Evolutionary conservation across 164 flowering plant genomes (phyloP).

Genomic region (Nymphaea colorata): DNA sequence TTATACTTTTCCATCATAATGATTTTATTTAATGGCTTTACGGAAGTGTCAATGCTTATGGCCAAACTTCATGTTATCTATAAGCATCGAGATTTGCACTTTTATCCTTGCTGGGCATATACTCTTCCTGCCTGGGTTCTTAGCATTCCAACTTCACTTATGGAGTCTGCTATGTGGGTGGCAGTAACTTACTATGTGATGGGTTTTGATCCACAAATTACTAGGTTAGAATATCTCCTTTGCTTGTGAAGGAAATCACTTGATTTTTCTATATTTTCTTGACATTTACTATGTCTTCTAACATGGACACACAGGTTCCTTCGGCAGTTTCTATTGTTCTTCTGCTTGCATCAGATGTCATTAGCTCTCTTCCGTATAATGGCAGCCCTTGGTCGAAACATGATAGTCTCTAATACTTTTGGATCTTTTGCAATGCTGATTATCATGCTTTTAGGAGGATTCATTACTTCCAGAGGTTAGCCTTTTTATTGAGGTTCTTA

Average conservation of each 20-base stretch:
- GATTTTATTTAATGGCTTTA: constrained; percentile 90
- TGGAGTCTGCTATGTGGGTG: constrained; percentile 92
- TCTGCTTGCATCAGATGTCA: constrained; percentile 92
- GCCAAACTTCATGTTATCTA: constrained; percentile 89
- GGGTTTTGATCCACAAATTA: constrained; percentile 81
- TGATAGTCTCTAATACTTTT: constrained; percentile 95
- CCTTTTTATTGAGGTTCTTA: not conserved
- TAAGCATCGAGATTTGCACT: constrained; percentile 92
- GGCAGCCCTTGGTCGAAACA: constrained; percentile 86
- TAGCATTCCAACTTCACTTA: constrained; percentile 78
- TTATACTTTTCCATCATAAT: constrained; percentile 81
- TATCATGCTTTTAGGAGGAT: constrained; percentile 95
- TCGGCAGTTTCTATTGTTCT: constrained; percentile 63
- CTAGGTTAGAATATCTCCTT: constrained; percentile 32
- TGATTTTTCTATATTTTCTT: not conserved
- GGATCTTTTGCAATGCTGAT: constrained; percentile 96
- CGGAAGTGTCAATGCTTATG: constrained; percentile 87
- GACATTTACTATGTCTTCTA: no score
- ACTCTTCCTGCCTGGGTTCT: constrained; percentile 88
- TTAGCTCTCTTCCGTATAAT: constrained; percentile 75
- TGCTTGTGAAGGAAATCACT: no score
- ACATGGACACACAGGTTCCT: constrained; percentile 44
- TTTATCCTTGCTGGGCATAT: constrained; percentile 94
- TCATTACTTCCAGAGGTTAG: constrained; percentile 74
- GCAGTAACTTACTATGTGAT: constrained; percentile 79